phyloP scores from a whole-genome alignment of 257 asterid genomes.

The Nicotiana knightiana region DNA sequence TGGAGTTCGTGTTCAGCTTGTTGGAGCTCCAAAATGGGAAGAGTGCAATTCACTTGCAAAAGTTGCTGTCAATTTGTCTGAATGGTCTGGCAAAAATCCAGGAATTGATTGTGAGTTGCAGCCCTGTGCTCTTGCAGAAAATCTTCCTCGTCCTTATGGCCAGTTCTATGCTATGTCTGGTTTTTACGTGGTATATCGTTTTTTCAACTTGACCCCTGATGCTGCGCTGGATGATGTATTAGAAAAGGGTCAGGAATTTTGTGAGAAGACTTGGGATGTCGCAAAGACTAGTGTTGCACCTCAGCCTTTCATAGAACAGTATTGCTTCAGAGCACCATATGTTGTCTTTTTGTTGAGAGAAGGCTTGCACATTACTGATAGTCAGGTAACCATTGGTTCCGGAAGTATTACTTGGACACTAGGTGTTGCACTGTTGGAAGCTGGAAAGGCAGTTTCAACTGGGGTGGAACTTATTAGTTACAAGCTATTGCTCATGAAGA shows the following conservation, averaged over 20 bases:
- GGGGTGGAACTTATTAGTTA: conserved; percentile 36
- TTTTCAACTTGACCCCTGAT: conserved; percentile 34
- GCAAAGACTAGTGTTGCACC: conserved; percentile 80
- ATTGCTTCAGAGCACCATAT: conserved; percentile 76
- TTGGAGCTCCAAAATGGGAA: conserved; percentile 89
- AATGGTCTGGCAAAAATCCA: conserved; percentile 58
- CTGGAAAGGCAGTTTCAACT: conserved; percentile 65
- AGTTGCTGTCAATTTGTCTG: conserved; percentile 70
- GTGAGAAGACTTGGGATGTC: conserved; percentile 54
- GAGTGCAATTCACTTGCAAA: conserved; percentile 77
- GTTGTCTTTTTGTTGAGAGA: conserved; percentile 70
- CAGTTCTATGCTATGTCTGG: conserved; percentile 93
- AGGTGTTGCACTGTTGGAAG: conserved; percentile 94
- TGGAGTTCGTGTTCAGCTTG: conserved; percentile 50
- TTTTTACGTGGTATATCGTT: conserved; percentile 63
- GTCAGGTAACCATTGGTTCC: conserved; percentile 61
- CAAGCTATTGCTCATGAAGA: conserved; percentile 41
- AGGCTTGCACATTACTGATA: conserved; percentile 83
- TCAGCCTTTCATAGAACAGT: conserved; percentile 95
- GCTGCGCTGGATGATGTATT: conserved; percentile 31
- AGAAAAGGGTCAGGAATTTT: conserved; percentile 34
- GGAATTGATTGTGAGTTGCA: conserved; percentile 72
- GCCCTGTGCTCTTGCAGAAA: conserved; percentile 78
- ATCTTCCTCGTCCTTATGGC: conserved; percentile 76
- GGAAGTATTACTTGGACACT: conserved; percentile 99